A percentile compares a stretch with the other conserved stretches of the same genome.
These are phyloP conservation scores for Talaromyces liani DNA, from an alignment of 495 filamentous ascomycete species.

Conservation along the genomic window DNA sequence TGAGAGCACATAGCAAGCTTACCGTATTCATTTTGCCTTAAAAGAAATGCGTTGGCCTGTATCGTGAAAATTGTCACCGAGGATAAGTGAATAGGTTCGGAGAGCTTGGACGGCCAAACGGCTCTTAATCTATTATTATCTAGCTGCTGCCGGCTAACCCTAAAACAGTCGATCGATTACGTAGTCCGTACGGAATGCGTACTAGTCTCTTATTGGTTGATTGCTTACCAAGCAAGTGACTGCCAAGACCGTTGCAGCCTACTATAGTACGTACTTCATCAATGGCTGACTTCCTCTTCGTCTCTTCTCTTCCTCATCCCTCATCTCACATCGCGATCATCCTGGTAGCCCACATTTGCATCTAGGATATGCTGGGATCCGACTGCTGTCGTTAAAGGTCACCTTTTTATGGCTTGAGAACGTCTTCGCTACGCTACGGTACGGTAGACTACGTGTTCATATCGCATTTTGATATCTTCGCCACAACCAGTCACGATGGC, in stretches of 20 bases:
- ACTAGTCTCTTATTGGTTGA: neutral
- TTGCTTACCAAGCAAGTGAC: neutral
- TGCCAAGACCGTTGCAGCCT: neutral
- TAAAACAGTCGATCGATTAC: neutral
- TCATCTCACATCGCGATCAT: neutral
- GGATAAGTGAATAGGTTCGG: neutral
- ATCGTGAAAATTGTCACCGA: neutral
- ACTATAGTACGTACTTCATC: no score
- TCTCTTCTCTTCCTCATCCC: neutral
- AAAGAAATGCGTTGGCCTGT: neutral
- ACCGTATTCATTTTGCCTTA: conserved; percentile 39
- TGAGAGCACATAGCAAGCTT: conserved; percentile 7
- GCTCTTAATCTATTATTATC: neutral
- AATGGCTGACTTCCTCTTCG: neutral
- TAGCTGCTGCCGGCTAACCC: neutral
- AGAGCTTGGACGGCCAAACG: neutral
- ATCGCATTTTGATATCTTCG: neutral
- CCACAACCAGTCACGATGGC: conserved; percentile 45
- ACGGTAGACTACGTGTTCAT: neutral
- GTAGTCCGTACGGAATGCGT: neutral
- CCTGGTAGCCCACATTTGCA: neutral
- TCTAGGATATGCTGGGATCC: conserved; percentile 6
- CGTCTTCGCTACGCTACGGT: neutral
- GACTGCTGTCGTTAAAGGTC: conserved; percentile 4
- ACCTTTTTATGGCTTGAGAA: neutral